Conservation (phyloP, 148 eudicot species). For the Gaultheria prostrata region DNA sequence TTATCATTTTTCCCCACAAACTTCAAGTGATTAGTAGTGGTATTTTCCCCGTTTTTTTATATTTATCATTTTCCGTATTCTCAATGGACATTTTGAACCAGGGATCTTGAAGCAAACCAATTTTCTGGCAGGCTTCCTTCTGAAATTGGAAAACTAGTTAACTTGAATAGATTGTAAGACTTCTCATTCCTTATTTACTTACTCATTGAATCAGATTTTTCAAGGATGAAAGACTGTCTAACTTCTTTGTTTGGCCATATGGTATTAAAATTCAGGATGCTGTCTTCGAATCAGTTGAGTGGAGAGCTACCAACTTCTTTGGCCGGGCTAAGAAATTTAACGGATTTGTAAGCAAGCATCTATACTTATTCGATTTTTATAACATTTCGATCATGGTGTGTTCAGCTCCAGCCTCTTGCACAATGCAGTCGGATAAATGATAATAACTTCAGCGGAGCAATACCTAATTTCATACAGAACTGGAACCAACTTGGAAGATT, state of each 20-base stretch:
- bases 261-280: constrained; percentile 36
- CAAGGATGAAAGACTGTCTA: not conserved
- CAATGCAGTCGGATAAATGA: constrained; percentile 66
- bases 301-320: constrained; percentile 60
- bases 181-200: not conserved
- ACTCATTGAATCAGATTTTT: not conserved
- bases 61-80: constrained; percentile 11
- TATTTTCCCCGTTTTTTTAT: not conserved
- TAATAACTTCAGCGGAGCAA: constrained; percentile 54
- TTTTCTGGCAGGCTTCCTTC: constrained; percentile 53
- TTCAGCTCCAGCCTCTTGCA: constrained; percentile 6
- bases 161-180: constrained; percentile 54
- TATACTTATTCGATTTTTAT: not conserved
- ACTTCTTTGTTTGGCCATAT: constrained; percentile 14
- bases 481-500: constrained; percentile 57
- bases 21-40: not conserved
- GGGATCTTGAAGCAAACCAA: constrained; percentile 63
- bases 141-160: constrained; percentile 50
- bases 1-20: not conserved
- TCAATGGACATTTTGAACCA: constrained; percentile 20
- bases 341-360: constrained; percentile 59
- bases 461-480: constrained; percentile 57
- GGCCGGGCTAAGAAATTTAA: constrained; percentile 44
- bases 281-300: constrained; percentile 61
- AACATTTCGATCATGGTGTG: not conserved